A percentile compares a stretch with the other conserved stretches of the same genome.
Evolutionary conservation across 2,329 filamentous ascomycete genomes (phyloP).

Genomic region (Spiromastix sp.): DNA sequence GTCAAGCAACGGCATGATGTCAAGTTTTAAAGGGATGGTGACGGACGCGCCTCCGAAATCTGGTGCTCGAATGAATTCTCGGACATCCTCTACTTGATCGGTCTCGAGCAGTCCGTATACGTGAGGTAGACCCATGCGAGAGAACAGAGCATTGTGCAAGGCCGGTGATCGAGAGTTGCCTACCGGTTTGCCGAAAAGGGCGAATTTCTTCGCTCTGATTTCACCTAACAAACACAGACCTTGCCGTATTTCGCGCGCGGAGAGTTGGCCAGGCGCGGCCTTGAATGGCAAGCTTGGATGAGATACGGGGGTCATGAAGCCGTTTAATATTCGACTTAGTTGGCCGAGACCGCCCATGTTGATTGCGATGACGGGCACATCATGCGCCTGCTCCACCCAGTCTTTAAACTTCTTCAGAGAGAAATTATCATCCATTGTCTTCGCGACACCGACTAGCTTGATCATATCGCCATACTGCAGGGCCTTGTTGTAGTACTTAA

Average conservation of each 20-base stretch:
- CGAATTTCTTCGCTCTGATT: constrained; percentile 66
- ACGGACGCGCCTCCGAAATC: constrained; percentile 90
- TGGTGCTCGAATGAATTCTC: constrained; percentile 54
- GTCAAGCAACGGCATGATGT: constrained; percentile 73
- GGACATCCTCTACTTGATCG: constrained; percentile 49
- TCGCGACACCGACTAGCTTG: constrained; percentile 81
- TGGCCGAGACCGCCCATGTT: constrained; percentile 90
- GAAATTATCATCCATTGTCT: constrained; percentile 72
- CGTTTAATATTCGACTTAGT: constrained; percentile 79
- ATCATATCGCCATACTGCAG: constrained; percentile 85
- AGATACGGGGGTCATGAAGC: constrained; percentile 88
- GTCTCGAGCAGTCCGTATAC: constrained; percentile 71
- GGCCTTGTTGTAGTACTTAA: constrained; percentile 78
- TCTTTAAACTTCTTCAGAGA: constrained; percentile 71
- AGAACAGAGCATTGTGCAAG: constrained; percentile 80
- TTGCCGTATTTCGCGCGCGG: constrained; percentile 74
- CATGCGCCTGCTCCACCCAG: constrained; percentile 60
- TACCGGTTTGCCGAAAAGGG: constrained; percentile 80
- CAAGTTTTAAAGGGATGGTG: constrained; percentile 88
- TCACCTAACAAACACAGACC: constrained; percentile 70
- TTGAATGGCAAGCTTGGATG: constrained; percentile 84
- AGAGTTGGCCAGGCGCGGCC: constrained; percentile 87
- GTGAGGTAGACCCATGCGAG: constrained; percentile 68
- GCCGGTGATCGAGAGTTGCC: constrained; percentile 72
- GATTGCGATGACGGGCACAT: constrained; percentile 80